Percentiles rank a stretch among this genome's conserved stretches.
Evolutionary conservation across 352 stramenopile species (phyloP).

Genomic region (Aphanomyces invadans): DNA sequence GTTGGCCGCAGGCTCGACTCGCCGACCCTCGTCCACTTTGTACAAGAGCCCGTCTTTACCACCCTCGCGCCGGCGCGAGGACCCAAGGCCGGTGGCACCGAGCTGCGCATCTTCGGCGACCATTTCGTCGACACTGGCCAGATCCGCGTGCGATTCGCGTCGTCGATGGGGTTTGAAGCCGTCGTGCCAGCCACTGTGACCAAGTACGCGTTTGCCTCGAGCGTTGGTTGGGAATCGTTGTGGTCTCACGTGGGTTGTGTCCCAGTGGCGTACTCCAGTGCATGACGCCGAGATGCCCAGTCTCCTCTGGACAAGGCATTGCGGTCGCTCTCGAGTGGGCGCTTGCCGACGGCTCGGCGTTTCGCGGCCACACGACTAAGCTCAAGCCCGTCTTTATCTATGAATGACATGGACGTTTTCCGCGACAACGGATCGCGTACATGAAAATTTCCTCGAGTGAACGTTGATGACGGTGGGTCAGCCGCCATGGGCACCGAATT

Average conservation of each 20-base stretch:
- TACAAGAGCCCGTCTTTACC: slow-evolving; percentile 12
- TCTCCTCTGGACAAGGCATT: background rate
- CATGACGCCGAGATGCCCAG: slow-evolving; percentile 4
- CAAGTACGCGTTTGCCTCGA: background rate
- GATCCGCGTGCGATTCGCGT: slow-evolving; percentile 10
- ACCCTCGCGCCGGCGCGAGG: background rate
- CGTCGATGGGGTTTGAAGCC: background rate
- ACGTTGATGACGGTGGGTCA: no score
- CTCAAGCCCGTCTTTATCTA: background rate
- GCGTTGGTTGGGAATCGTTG: background rate
- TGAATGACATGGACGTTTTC: background rate
- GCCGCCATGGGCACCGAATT: no score
- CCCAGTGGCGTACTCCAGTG: slow-evolving; percentile 15
- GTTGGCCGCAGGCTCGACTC: no score
- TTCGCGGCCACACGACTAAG: background rate
- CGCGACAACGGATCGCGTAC: no score
- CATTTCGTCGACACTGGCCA: slow-evolving; percentile 18
- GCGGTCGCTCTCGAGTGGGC: background rate
- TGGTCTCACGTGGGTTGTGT: background rate
- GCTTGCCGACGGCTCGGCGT: background rate
- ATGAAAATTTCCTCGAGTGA: no score
- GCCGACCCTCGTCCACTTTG: background rate
- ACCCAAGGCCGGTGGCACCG: background rate
- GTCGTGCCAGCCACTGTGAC: slow-evolving; percentile 5
- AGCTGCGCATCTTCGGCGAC: slow-evolving; percentile 13